These are phyloP conservation scores for Wickerhamomyces chaumierensis DNA, from an alignment of 805 yeast species.

Conservation along the genomic window DNA sequence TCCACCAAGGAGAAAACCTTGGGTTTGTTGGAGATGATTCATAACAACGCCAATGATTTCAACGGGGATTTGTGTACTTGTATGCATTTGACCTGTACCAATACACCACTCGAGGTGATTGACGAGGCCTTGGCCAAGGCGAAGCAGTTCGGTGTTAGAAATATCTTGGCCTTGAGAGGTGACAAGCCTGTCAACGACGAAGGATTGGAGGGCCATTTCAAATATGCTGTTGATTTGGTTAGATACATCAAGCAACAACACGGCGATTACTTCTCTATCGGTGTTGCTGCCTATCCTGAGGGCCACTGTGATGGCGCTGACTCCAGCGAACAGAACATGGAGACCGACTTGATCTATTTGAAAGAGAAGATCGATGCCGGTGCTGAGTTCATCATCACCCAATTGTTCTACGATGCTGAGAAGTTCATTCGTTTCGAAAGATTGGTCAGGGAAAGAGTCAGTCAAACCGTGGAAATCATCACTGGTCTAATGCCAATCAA, in stretches of 20 bases:
- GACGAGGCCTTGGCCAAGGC: conserved; percentile 73
- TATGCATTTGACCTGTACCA: conserved; percentile 92
- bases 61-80: conserved; percentile 82
- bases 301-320: conserved; percentile 90
- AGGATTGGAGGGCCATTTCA: conserved; percentile 32
- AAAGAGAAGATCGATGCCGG: conserved; percentile 86
- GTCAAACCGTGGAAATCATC: conserved; percentile 42
- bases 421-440: conserved; percentile 61
- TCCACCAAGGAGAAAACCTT: conserved; percentile 80
- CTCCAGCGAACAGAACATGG: conserved; percentile 48
- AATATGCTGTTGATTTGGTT: conserved; percentile 79
- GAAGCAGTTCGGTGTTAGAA: conserved; percentile 66
- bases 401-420: conserved; percentile 79
- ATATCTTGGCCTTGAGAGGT: conserved; percentile 88
- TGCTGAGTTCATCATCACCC: conserved; percentile 88
- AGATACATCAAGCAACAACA: conserved; percentile 58
- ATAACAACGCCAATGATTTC: conserved; percentile 20
- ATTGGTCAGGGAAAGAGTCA: conserved; percentile 30
- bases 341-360: conserved; percentile 65
- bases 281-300: conserved; percentile 97
- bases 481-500: conserved; percentile 93
- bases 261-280: conserved; percentile 81
- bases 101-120: conserved; percentile 65
- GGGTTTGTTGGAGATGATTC: conserved; percentile 71
- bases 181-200: conserved; percentile 83